Percentiles rank a stretch among this genome's conserved stretches.
These are phyloP conservation scores for Jaminaea rosea DNA, from an alignment of 1,284 basidiomycete species.

Conservation along the genomic window DNA sequence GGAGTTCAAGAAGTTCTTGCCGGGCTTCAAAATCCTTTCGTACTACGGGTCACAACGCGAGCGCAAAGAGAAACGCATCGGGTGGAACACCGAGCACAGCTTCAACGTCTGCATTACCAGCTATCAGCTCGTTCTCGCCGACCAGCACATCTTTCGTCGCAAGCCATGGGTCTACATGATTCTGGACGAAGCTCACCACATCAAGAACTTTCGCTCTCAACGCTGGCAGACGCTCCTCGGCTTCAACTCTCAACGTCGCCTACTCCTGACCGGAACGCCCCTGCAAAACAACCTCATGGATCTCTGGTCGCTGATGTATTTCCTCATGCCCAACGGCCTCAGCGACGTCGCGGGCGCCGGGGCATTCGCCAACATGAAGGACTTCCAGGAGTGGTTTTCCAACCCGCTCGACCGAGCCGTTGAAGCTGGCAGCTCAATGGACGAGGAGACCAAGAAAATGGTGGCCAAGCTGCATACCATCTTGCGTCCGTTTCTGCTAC, in stretches of 20 bases:
- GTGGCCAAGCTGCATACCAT: constrained; percentile 85
- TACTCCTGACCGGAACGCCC: constrained; percentile 85
- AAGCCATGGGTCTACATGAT: constrained; percentile 96
- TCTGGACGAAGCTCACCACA: constrained; percentile 94
- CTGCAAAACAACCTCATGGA: constrained; percentile 94
- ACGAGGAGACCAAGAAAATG: constrained; percentile 77
- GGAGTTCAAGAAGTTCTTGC: constrained; percentile 97
- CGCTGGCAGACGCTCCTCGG: constrained; percentile 91
- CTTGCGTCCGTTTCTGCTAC: constrained; percentile 83
- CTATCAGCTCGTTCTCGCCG: constrained; percentile 79
- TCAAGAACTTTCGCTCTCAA: constrained; percentile 95
- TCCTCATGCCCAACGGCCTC: constrained; percentile 73
- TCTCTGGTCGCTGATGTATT: constrained; percentile 87
- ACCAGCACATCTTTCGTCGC: constrained; percentile 87
- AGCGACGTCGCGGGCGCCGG: constrained; percentile 51
- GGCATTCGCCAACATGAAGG: constrained; percentile 82
- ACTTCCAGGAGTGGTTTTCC: constrained; percentile 94
- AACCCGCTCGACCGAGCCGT: constrained; percentile 80
- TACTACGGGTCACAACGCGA: constrained; percentile 88
- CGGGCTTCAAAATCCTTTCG: constrained; percentile 81
- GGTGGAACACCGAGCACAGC: constrained; percentile 84
- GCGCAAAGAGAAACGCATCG: constrained; percentile 81
- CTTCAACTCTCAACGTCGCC: constrained; percentile 77
- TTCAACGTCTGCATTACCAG: constrained; percentile 96
- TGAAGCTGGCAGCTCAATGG: constrained; percentile 68